Base-by-base conservation (phyloP, 1,139 yeast genomes). In the Hyphopichia pseudoburtonii region DNA sequence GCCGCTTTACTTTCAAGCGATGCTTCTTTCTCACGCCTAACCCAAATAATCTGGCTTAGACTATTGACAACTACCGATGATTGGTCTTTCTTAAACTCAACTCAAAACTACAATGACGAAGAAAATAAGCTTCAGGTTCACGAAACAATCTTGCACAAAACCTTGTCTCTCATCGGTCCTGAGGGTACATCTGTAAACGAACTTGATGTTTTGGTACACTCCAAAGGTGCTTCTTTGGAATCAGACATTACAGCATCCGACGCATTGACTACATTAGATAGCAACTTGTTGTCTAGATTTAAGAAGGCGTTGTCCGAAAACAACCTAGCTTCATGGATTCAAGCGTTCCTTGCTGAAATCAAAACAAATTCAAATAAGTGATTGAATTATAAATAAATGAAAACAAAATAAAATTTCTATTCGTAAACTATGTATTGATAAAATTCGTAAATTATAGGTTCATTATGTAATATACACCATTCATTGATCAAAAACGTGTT, bases 41-140 rank as follows among this genome's bases (percentile, higher is more conserved):
- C 57, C n/a, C 51, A 51, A 32, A 52, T 71, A 12, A 62, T 83
- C 2, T 85, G 94, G 92, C 66, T 80, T 48, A 67, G 92, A 41
- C 66, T 84, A 33, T 61, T 85, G 8, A 49, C 63, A 2, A 50
- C 79, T n/a, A 69, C 76, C 1, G 83, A 80, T 46, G 76, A 80
- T 46, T 82, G 88, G 86, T 42, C 54, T 5, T 51, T 55, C 11
- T 53, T 78, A 17, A 57, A 64, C n/a, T 58, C 65, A 22, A 66
- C 72, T 9, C 59, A 62, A 22, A 64, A 64, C 37, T 62, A 68
- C 37, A 61, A 75, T 4, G 80, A 78, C 42, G 71, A 70, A 34
- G 62, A 54, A 42, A 60, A 70, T 30, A 68, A 68, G 46, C 60
- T 62, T 16, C 60, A 59, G 34, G 51, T 73, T 14, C 69, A 62